Percentiles rank a stretch among this genome's conserved stretches.
Evolutionary conservation across 139 green algal genomes (phyloP).

Genomic region (Tetraselmis chui): DNA sequence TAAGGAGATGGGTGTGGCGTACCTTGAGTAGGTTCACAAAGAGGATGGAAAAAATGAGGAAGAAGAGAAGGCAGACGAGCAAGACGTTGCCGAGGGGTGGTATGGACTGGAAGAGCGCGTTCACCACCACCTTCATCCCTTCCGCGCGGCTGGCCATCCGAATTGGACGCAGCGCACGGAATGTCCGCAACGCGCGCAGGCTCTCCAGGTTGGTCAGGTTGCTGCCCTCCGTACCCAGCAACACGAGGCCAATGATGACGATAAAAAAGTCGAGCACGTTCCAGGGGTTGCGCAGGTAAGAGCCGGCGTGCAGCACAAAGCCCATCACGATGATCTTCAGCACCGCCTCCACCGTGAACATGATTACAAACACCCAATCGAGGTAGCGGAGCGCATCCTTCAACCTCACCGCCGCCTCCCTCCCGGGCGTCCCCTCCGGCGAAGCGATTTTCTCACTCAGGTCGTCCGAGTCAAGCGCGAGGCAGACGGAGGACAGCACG

Average conservation of each 20-base stretch:
- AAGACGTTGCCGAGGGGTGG: constrained; percentile 53
- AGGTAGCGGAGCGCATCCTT: no score
- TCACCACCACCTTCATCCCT: constrained; percentile 39
- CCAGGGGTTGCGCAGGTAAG: constrained; percentile 51
- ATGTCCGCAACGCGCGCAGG: constrained; percentile 43
- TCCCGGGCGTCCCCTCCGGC: no score
- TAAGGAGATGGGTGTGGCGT: no score
- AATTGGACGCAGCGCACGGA: constrained; percentile 51
- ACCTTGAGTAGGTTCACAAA: constrained; percentile 54
- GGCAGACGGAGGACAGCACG: constrained; percentile 35
- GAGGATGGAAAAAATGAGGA: constrained; percentile 67
- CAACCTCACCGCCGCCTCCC: no score
- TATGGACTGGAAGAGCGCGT: constrained; percentile 22
- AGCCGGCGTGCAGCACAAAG: constrained; percentile 30
- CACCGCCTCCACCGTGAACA: constrained; percentile 52
- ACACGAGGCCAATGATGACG: constrained; percentile 30
- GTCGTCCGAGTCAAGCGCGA: constrained; percentile 55
- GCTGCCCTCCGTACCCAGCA: constrained; percentile 1
- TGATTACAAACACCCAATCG: no score
- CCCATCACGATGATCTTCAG: constrained; percentile 54
- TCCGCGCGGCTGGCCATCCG: constrained; percentile 38
- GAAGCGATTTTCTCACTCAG: no score
- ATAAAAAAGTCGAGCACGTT: constrained; percentile 52
- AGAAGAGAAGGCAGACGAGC: constrained; percentile 59
- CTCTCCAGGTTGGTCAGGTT: constrained; percentile 17